phyloP scores from a whole-genome alignment of 2,329 filamentous ascomycete species.

The Metarhizium humberi region DNA sequence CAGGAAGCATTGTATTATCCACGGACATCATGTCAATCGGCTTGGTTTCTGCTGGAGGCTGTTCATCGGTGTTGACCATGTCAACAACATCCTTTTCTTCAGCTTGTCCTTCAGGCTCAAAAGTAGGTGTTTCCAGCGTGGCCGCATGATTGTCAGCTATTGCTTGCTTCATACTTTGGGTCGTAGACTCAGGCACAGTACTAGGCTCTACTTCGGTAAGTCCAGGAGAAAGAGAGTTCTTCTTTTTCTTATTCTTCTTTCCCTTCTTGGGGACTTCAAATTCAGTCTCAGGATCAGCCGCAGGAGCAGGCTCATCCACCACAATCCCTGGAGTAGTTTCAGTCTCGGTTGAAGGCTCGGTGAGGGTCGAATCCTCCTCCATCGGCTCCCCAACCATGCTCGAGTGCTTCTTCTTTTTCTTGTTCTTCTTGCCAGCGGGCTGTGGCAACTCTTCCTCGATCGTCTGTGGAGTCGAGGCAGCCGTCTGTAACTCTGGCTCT shows the following conservation, averaged over 20 bases:
- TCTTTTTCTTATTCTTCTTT: slow-evolving; percentile 11
- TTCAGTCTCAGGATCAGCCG: slow-evolving; percentile 1
- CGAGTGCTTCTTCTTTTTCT: not conserved
- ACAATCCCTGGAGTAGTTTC: not conserved
- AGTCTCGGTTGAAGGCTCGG: not conserved
- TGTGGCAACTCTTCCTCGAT: no score
- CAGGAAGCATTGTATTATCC: no score
- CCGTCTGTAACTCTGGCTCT: slow-evolving; percentile 6
- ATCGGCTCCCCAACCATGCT: not conserved
- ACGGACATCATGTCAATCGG: no score
- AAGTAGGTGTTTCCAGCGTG: not conserved
- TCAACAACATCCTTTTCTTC: no score
- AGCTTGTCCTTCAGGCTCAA: not conserved
- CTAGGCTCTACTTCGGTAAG: not conserved
- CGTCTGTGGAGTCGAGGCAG: no score
- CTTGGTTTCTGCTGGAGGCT: no score
- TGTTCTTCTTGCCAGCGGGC: no score
- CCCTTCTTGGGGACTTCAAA: slow-evolving; percentile 5
- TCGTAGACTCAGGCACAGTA: not conserved
- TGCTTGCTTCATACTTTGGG: not conserved
- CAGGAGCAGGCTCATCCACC: not conserved
- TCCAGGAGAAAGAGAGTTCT: slow-evolving; percentile 7
- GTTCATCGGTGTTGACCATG: no score
- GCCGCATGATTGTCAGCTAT: not conserved
- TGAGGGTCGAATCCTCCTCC: not conserved